These are phyloP conservation scores for Chloris gayana DNA, from an alignment of 176 grass and related monocot genomes.

Conservation along the genomic window DNA sequence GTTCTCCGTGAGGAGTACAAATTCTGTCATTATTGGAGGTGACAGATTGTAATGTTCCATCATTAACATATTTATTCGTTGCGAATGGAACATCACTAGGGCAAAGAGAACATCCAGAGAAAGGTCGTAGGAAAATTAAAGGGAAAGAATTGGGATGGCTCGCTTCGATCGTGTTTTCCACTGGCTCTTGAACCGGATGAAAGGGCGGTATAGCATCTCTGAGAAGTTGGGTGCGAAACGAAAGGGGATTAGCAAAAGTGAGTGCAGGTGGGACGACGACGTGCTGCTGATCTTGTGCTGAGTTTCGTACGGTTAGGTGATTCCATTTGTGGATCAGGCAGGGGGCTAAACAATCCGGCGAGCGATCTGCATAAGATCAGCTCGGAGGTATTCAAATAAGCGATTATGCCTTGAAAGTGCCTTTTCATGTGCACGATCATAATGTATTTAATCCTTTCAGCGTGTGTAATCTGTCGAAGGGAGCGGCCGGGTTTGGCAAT, in stretches of 20 bases:
- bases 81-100: conserved; percentile 30
- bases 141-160: conserved; percentile 16
- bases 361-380: conserved; percentile 20
- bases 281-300: conserved; percentile 19
- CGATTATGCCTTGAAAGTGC: neutral
- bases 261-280: conserved; percentile 42
- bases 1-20: conserved; percentile 7
- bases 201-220: conserved; percentile 29
- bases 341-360: conserved; percentile 31
- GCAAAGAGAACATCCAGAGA: conserved; percentile 7
- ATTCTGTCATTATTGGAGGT: conserved; percentile 26
- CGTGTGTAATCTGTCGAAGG: neutral
- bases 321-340: conserved; percentile 28
- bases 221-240: conserved; percentile 41
- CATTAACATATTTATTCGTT: conserved; percentile 31
- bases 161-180: conserved; percentile 17
- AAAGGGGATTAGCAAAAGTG: neutral
- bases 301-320: conserved; percentile 18
- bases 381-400: neutral
- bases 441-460: neutral
- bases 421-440: neutral
- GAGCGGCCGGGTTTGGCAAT: too few relatives aligned
- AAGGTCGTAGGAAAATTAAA: conserved; percentile 16
- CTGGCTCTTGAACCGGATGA: conserved; percentile 58
- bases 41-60: conserved; percentile 33